Percentiles rank a stretch among this genome's conserved stretches.
These are phyloP conservation scores for Bryoerythrophyllum caledonicum DNA, from an alignment of 225 moss, liverwort and hornwort species.

Conservation along the genomic window DNA sequence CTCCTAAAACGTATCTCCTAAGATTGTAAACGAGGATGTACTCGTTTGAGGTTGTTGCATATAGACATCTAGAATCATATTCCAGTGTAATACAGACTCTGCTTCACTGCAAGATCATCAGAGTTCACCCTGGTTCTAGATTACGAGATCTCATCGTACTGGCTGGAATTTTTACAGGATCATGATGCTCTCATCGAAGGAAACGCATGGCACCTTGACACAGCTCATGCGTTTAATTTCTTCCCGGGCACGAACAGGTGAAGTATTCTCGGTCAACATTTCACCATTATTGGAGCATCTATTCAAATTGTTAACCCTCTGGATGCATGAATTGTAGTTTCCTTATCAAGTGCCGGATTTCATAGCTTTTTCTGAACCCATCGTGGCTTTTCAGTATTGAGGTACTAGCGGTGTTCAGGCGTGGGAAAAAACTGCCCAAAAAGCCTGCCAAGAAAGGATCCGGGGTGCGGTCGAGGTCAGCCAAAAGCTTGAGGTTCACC, in stretches of 20 bases:
- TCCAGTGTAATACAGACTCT: background rate
- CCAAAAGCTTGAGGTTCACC: constrained; percentile 55
- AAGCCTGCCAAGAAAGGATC: constrained; percentile 55
- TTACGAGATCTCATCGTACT: background rate
- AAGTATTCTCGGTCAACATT: background rate
- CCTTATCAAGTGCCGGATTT: background rate
- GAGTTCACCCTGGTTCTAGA: background rate
- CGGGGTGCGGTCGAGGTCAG: constrained; percentile 59
- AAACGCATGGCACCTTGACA: constrained; percentile 78
- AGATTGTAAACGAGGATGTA: background rate
- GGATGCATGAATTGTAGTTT: background rate
- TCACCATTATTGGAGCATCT: background rate
- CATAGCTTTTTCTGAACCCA: background rate
- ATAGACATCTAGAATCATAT: background rate
- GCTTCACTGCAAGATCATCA: background rate
- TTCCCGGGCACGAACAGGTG: constrained; percentile 97
- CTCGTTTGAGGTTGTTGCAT: constrained; percentile 15
- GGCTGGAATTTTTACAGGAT: constrained; percentile 51
- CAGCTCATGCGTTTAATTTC: constrained; percentile 80
- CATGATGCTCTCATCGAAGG: constrained; percentile 68
- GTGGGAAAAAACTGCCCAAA: constrained; percentile 55
- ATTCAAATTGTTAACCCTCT: constrained; percentile 1
- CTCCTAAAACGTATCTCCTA: background rate
- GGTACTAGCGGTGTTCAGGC: constrained; percentile 86
- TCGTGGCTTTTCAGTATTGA: constrained; percentile 67